phyloP scores from a whole-genome alignment of 2,329 filamentous ascomycete genomes.

The Pyrenophora teres region DNA sequence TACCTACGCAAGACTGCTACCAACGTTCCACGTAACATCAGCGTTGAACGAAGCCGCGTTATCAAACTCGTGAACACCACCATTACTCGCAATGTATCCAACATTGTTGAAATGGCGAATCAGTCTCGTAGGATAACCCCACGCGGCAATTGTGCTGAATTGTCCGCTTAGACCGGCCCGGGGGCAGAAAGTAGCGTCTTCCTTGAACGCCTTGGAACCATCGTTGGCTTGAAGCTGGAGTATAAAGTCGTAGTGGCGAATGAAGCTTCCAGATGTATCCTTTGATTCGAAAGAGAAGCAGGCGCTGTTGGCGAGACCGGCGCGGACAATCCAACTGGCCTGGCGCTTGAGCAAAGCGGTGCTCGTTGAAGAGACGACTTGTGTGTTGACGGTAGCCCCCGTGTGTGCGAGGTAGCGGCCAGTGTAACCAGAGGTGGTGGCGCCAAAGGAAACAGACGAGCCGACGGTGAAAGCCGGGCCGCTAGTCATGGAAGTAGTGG shows the following conservation, averaged over 20 bases:
- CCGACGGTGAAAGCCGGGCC: slow-evolving; percentile 57
- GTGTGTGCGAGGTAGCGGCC: slow-evolving; percentile 62
- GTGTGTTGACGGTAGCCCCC: slow-evolving; percentile 58
- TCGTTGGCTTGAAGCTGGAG: slow-evolving; percentile 59
- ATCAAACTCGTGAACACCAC: slow-evolving; percentile 62
- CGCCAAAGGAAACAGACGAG: slow-evolving; percentile 59
- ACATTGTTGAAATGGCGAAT: slow-evolving; percentile 60
- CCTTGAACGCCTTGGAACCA: slow-evolving; percentile 60
- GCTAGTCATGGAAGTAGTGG: slow-evolving; percentile 53
- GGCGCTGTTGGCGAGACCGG: slow-evolving; percentile 60
- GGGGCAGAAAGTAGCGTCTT: slow-evolving; percentile 68
- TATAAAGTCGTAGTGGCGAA: slow-evolving; percentile 61
- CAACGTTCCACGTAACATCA: slow-evolving; percentile 56
- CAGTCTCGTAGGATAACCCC: slow-evolving; percentile 65
- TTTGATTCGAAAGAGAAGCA: slow-evolving; percentile 67
- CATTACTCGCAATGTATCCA: slow-evolving; percentile 58
- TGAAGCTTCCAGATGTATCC: slow-evolving; percentile 62
- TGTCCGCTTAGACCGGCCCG: slow-evolving; percentile 57
- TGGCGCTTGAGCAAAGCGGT: slow-evolving; percentile 55
- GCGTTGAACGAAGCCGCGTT: slow-evolving; percentile 55
- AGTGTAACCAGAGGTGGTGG: slow-evolving; percentile 60
- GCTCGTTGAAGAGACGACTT: slow-evolving; percentile 61
- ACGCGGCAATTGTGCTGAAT: slow-evolving; percentile 60
- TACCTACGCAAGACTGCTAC: slow-evolving; percentile 12
- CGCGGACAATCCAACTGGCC: slow-evolving; percentile 63